Conservation (phyloP, 2,329 filamentous ascomycete species). For the Aspergillus floridensis region DNA sequence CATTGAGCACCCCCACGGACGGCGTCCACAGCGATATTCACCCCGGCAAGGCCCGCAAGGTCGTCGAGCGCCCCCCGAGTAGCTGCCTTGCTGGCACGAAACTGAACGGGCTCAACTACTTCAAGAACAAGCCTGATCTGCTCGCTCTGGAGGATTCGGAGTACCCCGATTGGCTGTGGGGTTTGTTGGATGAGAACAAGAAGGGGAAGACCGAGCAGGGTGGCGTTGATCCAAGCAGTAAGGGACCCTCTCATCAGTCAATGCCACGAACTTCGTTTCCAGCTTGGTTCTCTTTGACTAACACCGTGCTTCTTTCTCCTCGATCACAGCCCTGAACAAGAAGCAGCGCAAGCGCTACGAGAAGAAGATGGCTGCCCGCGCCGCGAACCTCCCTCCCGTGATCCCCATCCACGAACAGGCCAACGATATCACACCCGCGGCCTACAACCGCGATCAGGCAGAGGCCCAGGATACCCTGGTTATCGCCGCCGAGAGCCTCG, state of each 20-base stretch:
- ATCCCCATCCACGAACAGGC: slow-evolving; percentile 48
- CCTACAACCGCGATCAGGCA: slow-evolving; percentile 29
- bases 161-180: slow-evolving; percentile 51
- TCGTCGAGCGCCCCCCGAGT: slow-evolving; percentile 33
- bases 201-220: slow-evolving; percentile 33
- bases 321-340: slow-evolving; percentile 43
- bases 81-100: slow-evolving; percentile 41
- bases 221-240: slow-evolving; percentile 43
- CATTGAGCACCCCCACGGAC: slow-evolving; percentile 37
- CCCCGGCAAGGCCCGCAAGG: slow-evolving; percentile 28
- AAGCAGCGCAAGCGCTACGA: slow-evolving; percentile 48
- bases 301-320: not conserved
- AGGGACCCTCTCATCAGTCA: slow-evolving; percentile 7
- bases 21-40: slow-evolving; percentile 28
- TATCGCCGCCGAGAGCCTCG: slow-evolving; percentile 37
- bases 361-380: slow-evolving; percentile 46
- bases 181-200: slow-evolving; percentile 39
- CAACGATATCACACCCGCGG: slow-evolving; percentile 44
- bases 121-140: slow-evolving; percentile 47
- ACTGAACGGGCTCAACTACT: slow-evolving; percentile 46
- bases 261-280: not conserved
- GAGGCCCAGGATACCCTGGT: slow-evolving; percentile 24
- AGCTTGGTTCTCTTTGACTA: not conserved
- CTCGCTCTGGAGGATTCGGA: slow-evolving; percentile 47
- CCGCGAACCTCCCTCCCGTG: slow-evolving; percentile 36